phyloP scores from a whole-genome alignment of 139 green algal species.

The Coccomyxa sp. region DNA sequence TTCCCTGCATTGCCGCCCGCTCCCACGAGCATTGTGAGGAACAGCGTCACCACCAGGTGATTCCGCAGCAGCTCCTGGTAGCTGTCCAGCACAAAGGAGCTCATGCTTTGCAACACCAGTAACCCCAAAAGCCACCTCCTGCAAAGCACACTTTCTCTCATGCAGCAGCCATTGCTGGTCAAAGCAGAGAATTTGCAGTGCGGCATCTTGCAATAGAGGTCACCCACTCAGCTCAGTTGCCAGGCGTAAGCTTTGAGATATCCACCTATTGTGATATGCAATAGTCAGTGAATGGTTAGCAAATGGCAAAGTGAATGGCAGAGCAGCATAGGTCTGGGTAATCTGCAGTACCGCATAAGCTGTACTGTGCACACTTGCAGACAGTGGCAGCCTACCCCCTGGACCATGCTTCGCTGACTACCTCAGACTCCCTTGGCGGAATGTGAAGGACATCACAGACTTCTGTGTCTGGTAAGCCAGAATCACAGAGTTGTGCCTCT shows the following conservation, averaged over 20 bases:
- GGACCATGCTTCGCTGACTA: slow-evolving; percentile 31
- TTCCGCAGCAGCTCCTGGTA: slow-evolving; percentile 54
- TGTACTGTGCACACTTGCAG: no score
- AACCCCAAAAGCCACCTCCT: slow-evolving; percentile 75
- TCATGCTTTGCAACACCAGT: slow-evolving; percentile 74
- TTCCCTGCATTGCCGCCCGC: slow-evolving; percentile 82
- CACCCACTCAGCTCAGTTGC: no score
- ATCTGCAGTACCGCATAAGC: no score
- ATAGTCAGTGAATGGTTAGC: neutral
- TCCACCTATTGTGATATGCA: neutral
- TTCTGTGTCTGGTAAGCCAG: slow-evolving; percentile 64
- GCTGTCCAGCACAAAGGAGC: slow-evolving; percentile 72
- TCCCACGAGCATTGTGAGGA: slow-evolving; percentile 88
- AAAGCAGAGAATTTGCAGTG: neutral
- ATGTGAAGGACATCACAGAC: slow-evolving; percentile 44
- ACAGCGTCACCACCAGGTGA: slow-evolving; percentile 88
- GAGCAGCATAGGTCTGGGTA: neutral
- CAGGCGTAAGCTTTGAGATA: no score
- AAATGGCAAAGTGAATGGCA: no score
- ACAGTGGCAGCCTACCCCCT: slow-evolving; percentile 13
- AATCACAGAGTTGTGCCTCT: slow-evolving; percentile 34
- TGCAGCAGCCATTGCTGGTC: neutral
- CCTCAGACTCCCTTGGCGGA: slow-evolving; percentile 16
- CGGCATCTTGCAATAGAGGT: no score
- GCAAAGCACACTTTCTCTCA: no score